Percentiles rank a stretch among this genome's conserved stretches.
These are phyloP conservation scores for Paracoccidioides brasiliensis DNA, from an alignment of 2,329 filamentous ascomycete species.

Conservation along the genomic window DNA sequence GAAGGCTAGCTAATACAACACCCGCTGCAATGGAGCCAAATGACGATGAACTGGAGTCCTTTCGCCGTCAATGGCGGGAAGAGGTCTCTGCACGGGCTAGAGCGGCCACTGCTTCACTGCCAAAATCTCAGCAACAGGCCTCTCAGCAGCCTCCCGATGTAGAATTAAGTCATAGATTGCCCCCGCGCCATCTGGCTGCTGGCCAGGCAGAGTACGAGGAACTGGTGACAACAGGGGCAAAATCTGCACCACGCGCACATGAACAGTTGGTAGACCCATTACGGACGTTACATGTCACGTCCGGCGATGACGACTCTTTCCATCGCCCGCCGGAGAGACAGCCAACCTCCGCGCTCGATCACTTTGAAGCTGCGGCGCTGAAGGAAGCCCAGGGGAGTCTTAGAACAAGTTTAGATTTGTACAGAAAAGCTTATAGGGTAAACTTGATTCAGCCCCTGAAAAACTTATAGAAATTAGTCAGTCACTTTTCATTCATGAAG, in stretches of 20 bases:
- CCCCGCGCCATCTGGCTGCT: conserved; percentile 24
- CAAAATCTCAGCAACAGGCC: conserved; percentile 2
- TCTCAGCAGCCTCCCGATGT: conserved; percentile 7
- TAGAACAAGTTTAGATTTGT: conserved; percentile 76
- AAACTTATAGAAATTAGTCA: not conserved
- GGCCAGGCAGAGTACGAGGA: conserved; percentile 29
- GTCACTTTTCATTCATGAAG: not conserved
- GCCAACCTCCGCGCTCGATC: conserved; percentile 69
- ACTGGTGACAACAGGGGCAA: conserved; percentile 14
- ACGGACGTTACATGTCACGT: conserved; percentile 22
- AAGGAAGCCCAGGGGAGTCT: conserved; percentile 74
- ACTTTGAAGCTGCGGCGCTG: conserved; percentile 85
- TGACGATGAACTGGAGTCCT: conserved; percentile 59
- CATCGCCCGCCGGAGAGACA: conserved; percentile 27
- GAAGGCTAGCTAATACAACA: not conserved
- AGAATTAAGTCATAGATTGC: conserved; percentile 21
- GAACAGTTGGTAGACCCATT: conserved; percentile 25
- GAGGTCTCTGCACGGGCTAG: conserved; percentile 48
- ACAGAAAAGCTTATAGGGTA: conserved; percentile 81
- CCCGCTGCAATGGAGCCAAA: conserved; percentile 1
- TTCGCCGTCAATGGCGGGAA: conserved; percentile 73
- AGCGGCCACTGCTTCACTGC: not conserved
- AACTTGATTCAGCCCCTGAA: not conserved
- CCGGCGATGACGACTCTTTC: conserved; percentile 29
- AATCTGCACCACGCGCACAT: conserved; percentile 14